These are phyloP conservation scores for Eucommia ulmoides DNA, from an alignment of 257 asterid genomes.

Conservation along the genomic window DNA sequence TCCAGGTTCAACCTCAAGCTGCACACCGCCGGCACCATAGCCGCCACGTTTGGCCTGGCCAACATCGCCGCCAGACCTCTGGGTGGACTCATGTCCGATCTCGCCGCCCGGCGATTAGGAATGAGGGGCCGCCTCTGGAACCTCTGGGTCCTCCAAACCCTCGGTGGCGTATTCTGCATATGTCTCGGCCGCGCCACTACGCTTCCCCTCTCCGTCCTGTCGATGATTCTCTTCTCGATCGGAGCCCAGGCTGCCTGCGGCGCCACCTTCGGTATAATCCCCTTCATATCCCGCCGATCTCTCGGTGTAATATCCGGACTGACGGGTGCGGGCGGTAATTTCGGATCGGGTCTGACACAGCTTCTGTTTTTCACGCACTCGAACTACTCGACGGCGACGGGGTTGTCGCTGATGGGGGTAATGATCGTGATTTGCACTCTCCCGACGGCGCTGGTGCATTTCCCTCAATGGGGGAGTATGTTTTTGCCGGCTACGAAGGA, in stretches of 20 bases:
- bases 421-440: slow-evolving; percentile 41
- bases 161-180: slow-evolving; percentile 43
- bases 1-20: slow-evolving; percentile 48
- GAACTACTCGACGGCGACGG: slow-evolving; percentile 17
- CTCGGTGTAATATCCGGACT: slow-evolving; percentile 37
- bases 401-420: slow-evolving; percentile 35
- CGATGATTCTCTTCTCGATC: slow-evolving; percentile 41
- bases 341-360: slow-evolving; percentile 48
- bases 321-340: slow-evolving; percentile 56
- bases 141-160: slow-evolving; percentile 36
- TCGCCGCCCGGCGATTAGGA: slow-evolving; percentile 27
- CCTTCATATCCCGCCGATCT: slow-evolving; percentile 40
- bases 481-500: slow-evolving; percentile 29
- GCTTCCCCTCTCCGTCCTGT: slow-evolving; percentile 26
- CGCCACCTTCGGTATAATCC: slow-evolving; percentile 40
- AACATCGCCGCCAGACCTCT: slow-evolving; percentile 38
- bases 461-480: slow-evolving; percentile 75
- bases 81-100: slow-evolving; percentile 39
- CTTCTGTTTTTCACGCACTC: slow-evolving; percentile 32
- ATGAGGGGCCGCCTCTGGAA: slow-evolving; percentile 57
- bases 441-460: slow-evolving; percentile 34
- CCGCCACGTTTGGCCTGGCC: slow-evolving; percentile 55
- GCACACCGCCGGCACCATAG: slow-evolving; percentile 39
- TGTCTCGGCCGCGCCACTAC: slow-evolving; percentile 28
- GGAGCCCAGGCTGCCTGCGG: too few species aligned